phyloP scores from a whole-genome alignment of 768 basidiomycete genomes.

The Amanita muscaria region DNA sequence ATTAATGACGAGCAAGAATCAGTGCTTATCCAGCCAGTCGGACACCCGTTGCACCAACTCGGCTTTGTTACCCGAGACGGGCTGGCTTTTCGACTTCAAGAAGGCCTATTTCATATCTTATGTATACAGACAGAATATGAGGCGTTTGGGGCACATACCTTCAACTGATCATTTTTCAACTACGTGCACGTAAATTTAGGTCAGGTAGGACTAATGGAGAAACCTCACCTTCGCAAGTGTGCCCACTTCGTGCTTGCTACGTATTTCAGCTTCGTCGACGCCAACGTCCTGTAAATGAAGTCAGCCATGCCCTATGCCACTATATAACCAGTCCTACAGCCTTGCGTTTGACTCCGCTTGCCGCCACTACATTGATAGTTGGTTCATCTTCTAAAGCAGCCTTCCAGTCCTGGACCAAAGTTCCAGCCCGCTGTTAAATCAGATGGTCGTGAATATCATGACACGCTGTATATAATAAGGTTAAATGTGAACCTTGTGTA shows the following conservation, averaged over 20 bases:
- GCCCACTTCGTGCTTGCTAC: conserved; percentile 52
- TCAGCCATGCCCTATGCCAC: background rate
- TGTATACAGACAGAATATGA: conserved; percentile 6
- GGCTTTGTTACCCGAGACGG: conserved; percentile 61
- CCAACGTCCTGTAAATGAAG: conserved; percentile 39
- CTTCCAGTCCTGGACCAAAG: conserved; percentile 66
- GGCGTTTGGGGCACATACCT: conserved; percentile 34
- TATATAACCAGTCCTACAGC: conserved; percentile 37
- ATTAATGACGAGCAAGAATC: background rate
- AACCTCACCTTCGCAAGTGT: conserved; percentile 54
- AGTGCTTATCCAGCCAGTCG: conserved; percentile 49
- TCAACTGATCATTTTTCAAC: conserved; percentile 73
- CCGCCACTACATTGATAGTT: conserved; percentile 44
- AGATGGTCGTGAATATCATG: conserved; percentile 24
- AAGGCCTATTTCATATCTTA: conserved; percentile 44
- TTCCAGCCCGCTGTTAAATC: conserved; percentile 54
- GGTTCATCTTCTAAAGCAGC: conserved; percentile 50
- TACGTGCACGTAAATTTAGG: conserved; percentile 60
- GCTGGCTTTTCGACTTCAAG: conserved; percentile 53
- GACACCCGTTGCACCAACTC: conserved; percentile 60
- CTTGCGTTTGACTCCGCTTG: conserved; percentile 60
- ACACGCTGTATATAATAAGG: background rate
- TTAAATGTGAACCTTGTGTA: conserved; percentile 54
- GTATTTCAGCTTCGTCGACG: conserved; percentile 67
- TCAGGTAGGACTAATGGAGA: conserved; percentile 8